A percentile compares a stretch with the other conserved stretches of the same genome.
Conservation (phyloP, 106 monocot species). For the Chionographis japonica region DNA sequence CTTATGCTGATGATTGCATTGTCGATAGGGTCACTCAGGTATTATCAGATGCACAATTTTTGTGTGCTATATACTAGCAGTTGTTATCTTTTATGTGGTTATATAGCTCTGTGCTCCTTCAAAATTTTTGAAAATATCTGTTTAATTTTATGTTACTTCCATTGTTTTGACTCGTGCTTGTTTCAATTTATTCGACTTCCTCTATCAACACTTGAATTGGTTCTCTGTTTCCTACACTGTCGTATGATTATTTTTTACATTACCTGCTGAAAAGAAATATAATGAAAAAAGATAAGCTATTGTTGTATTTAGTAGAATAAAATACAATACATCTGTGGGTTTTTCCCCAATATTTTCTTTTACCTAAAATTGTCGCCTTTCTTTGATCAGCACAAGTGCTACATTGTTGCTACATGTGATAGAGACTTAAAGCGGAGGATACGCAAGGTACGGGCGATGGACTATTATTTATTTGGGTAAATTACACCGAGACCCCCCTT, state of each 20-base stretch:
- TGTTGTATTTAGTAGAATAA: background rate
- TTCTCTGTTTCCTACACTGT: too few species aligned
- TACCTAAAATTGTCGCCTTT: background rate
- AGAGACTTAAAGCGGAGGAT: slow-evolving; percentile 97
- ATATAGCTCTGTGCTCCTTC: background rate
- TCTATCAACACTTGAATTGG: too few species aligned
- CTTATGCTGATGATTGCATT: slow-evolving; percentile 99
- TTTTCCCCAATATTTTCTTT: background rate
- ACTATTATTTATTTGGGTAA: background rate
- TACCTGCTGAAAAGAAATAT: too few species aligned
- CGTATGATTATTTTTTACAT: too few species aligned
- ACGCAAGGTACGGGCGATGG: slow-evolving; percentile 63
- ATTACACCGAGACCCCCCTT: too few species aligned
- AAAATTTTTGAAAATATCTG: too few species aligned
- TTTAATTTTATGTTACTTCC: too few species aligned
- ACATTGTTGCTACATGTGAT: slow-evolving; percentile 98
- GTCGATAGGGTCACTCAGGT: slow-evolving; percentile 96
- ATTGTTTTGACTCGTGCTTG: too few species aligned
- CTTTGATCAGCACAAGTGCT: slow-evolving; percentile 83
- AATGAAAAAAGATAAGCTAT: background rate
- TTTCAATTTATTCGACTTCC: too few species aligned
- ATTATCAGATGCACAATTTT: background rate
- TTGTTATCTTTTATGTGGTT: background rate
- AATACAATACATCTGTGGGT: too few species aligned
- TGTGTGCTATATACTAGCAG: background rate